Evolutionary conservation across 139 green algal genomes (phyloP).

Genomic region (Pleodorina starrii): DNA sequence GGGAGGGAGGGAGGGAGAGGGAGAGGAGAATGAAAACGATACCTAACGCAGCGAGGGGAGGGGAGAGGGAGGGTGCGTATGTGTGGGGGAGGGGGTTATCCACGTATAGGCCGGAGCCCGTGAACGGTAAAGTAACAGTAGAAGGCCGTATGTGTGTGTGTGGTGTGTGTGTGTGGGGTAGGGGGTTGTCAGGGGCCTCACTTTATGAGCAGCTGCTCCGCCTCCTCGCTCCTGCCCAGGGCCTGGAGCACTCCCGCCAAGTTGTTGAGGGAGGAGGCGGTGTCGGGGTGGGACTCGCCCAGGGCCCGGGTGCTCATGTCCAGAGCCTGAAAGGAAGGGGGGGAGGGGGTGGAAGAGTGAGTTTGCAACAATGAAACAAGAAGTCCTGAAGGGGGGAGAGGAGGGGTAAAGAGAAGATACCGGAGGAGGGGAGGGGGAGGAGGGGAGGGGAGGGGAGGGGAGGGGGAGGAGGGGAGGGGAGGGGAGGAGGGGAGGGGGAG

Average conservation of each 20-base stretch:
- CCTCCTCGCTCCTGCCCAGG: slow-evolving; percentile 35
- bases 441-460: background rate
- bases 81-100: background rate
- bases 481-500: background rate
- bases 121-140: too few relatives aligned
- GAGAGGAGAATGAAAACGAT: too few relatives aligned
- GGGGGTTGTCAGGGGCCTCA: too few relatives aligned
- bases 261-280: slow-evolving; percentile 34
- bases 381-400: background rate
- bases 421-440: too few relatives aligned
- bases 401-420: too few relatives aligned
- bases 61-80: too few relatives aligned
- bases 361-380: too few relatives aligned
- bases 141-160: too few relatives aligned
- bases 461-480: background rate
- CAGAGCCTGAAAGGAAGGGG: background rate
- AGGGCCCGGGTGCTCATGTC: slow-evolving; percentile 9
- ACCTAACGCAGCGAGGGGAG: too few relatives aligned
- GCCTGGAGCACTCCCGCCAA: slow-evolving; percentile 40
- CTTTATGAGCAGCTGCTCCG: slow-evolving; percentile 35
- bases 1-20: too few relatives aligned
- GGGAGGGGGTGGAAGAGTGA: background rate
- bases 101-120: too few relatives aligned
- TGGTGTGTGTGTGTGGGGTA: background rate
- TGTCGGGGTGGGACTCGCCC: slow-evolving; percentile 40